A percentile compares a stretch with the other conserved stretches of the same genome.
phyloP scores from a whole-genome alignment of 208 protist species.

The Trypanosoma avium region DNA sequence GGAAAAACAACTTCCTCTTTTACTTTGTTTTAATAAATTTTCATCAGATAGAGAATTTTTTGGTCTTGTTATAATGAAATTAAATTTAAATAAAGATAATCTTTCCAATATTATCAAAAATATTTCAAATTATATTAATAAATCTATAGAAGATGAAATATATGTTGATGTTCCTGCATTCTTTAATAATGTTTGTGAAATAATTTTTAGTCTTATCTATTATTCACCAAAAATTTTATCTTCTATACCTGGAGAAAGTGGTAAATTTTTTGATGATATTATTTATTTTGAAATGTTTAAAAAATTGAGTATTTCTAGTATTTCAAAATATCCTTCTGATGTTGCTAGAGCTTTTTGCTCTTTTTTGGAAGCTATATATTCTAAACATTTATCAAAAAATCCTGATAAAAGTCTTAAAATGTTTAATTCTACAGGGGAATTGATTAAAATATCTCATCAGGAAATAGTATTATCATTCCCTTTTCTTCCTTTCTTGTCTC shows the following conservation, averaged over 20 bases:
- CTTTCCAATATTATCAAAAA: constrained; percentile 35
- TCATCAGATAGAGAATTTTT: constrained; percentile 60
- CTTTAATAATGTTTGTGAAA: constrained; percentile 75
- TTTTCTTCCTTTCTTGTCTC: constrained; percentile 66
- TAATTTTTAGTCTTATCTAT: constrained; percentile 47
- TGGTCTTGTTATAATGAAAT: constrained; percentile 34
- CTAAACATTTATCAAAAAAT: constrained; percentile 45
- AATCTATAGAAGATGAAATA: constrained; percentile 51
- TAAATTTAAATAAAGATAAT: constrained; percentile 14
- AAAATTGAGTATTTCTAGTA: constrained; percentile 45
- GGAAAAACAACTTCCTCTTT: constrained; percentile 33
- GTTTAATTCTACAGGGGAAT: constrained; percentile 20
- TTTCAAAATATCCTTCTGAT: constrained; percentile 50
- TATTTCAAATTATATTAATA: constrained; percentile 41
- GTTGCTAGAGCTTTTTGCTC: constrained; percentile 62
- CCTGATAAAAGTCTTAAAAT: not conserved
- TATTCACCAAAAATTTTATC: constrained; percentile 20
- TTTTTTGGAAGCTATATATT: constrained; percentile 54
- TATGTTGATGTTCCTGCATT: constrained; percentile 81
- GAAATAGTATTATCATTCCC: constrained; percentile 58
- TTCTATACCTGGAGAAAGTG: constrained; percentile 3
- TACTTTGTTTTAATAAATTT: constrained; percentile 55
- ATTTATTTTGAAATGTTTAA: constrained; percentile 69
- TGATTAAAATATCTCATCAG: not conserved
- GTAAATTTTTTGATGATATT: constrained; percentile 42